Evolutionary conservation across 116 monocot genomes (phyloP), one percentile per base, ranked within the genome.

Genomic region (Dioscorea cayenensis): DNA sequence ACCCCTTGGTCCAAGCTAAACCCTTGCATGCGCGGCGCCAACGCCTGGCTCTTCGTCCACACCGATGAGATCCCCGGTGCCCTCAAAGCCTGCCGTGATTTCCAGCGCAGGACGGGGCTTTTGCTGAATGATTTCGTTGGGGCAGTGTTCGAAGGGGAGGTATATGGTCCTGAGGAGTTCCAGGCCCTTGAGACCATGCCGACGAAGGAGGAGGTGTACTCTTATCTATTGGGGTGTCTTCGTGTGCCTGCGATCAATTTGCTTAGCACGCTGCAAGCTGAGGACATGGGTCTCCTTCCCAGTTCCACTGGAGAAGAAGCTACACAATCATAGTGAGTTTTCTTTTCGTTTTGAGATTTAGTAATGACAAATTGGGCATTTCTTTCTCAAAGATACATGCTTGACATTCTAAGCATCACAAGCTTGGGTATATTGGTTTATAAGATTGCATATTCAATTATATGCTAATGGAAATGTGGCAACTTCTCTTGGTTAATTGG

Each of bases 41-140:
- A 80, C 67, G 89, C 89, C 0, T 89, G 85, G 83, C 73, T 89
- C 49, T 89, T 89, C 70, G 85, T 89, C 51, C 77, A 75, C 67
- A 67, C 80, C 61, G 89, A 89, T 6, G 89, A 89, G 76, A 77
- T 89, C 37, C 80, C 83, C 13, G 72, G 70, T 8, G 83, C 80
- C 12, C 69, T 89, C 51, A 78, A 83, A 37, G 80, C 89, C 37
- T 85, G 76, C 83, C 67, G 89, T 27, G 72, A 51, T 6, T 83
- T 89, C 67, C 89, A 89, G 83, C 72, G 60, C 71, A 80, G 83
- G 78, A 49, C 49, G 71, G 80, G 79, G 58, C 69, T 89, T 21
- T 80, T 75, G 63, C 66, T 77, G 20, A 85, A 85, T 36, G 89
- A 85, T 64, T 89, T 85, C 77, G 75, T 77, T 6, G 89, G 89